These are phyloP conservation scores for Coemansia sp. DNA, from an alignment of 192 early-diverging fungal genomes.

Conservation along the genomic window DNA sequence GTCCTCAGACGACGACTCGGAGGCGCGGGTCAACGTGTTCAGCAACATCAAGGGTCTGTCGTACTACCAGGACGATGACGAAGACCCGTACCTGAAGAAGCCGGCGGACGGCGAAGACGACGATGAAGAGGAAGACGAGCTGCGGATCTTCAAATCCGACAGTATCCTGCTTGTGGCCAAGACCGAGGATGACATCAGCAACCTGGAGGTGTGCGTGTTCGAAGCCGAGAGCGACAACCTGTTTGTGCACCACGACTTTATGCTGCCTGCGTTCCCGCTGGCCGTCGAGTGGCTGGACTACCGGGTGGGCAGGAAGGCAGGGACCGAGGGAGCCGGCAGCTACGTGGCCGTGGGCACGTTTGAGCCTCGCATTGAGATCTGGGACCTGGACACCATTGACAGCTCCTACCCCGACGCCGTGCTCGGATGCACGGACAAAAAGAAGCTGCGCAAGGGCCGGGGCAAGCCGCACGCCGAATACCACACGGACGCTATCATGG, in stretches of 20 bases:
- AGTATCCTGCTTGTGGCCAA: conserved; percentile 87
- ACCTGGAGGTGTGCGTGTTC: conserved; percentile 91
- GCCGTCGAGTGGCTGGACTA: conserved; percentile 95
- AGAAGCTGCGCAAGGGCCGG: conserved; percentile 24
- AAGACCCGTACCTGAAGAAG: conserved; percentile 83
- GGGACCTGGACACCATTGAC: conserved; percentile 93
- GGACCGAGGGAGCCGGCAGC: conserved; percentile 62
- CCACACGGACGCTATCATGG: conserved; percentile 95
- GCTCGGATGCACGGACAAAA: conserved; percentile 59
- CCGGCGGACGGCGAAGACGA: conserved; percentile 57
- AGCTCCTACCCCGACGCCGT: conserved; percentile 88
- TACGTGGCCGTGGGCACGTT: conserved; percentile 97
- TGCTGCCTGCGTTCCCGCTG: conserved; percentile 94
- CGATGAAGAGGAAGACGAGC: conserved; percentile 79
- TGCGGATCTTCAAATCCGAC: conserved; percentile 73
- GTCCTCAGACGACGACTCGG: conserved; percentile 19
- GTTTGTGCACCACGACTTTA: conserved; percentile 97
- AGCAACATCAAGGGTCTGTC: conserved; percentile 85
- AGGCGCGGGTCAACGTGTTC: conserved; percentile 65
- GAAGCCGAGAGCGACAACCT: conserved; percentile 78
- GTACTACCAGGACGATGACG: conserved; percentile 71
- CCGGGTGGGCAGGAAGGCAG: conserved; percentile 67
- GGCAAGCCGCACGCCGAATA: conserved; percentile 66
- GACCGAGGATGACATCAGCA: conserved; percentile 96
- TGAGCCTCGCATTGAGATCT: conserved; percentile 97